Evolutionary conservation across 169 alveolate species (phyloP).

Genomic region (Ichthyophthirius multifiliis): DNA sequence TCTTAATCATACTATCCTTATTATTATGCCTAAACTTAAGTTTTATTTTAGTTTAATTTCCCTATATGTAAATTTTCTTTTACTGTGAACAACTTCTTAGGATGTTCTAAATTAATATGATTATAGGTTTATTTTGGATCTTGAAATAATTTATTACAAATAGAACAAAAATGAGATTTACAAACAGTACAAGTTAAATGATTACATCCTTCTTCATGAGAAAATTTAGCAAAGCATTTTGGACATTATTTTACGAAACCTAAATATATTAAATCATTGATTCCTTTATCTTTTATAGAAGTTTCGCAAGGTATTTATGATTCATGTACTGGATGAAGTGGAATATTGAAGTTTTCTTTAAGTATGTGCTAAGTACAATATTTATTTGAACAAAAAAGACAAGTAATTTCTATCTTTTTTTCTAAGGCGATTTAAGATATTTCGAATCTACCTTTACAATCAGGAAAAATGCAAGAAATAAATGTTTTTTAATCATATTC

Average conservation of each 20-base stretch:
- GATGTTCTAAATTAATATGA: no score
- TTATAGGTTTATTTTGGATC: no score
- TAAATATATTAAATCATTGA: neutral
- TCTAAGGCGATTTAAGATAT: neutral
- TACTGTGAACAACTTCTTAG: no score
- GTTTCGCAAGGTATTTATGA: neutral
- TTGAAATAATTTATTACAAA: no score
- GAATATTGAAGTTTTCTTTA: neutral
- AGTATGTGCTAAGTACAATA: neutral
- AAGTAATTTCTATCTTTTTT: neutral
- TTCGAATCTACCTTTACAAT: neutral
- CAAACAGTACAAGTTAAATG: neutral
- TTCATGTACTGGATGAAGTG: neutral
- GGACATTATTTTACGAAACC: neutral
- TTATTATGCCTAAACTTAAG: no score
- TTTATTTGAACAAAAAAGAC: neutral
- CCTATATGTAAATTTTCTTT: no score
- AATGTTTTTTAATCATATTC: neutral
- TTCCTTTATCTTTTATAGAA: neutral
- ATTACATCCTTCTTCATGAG: constrained; percentile 9
- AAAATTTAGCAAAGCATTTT: neutral
- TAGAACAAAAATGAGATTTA: neutral
- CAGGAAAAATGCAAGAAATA: neutral
- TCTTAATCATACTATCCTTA: no score
- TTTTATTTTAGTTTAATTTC: no score